Evolutionary conservation across 2,329 filamentous ascomycete genomes (phyloP), one percentile per base, ranked within the genome.

Genomic region (Aspergillus sp.): DNA sequence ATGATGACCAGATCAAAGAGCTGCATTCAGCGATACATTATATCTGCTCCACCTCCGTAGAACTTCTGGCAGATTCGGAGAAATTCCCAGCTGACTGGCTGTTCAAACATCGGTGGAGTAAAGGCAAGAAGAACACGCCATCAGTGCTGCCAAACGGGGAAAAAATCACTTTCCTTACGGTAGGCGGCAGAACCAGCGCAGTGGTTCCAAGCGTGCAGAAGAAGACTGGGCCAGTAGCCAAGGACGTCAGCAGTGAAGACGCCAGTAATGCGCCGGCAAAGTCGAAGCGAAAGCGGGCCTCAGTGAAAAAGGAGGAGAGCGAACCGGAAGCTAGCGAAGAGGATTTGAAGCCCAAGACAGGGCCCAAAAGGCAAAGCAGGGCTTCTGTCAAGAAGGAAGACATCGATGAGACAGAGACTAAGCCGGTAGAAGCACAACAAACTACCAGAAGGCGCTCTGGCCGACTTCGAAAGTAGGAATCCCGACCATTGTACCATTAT

Each of bases 131-230:
- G 72, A 85, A 84, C 30, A 82, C 86, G 1, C 77, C 83, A 0
- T 85, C 84, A 4, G 84, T 83, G 52, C 78, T 98, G 28, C 94
- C 94, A 0, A 96, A 87, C 65, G 95, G 95, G 0, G 89, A 92
- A 64, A 92, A 90, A 76, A 88, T 98, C 49, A 87, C 88, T 0
- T 95, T 94, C 71, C 78, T 98, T 52, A 97, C 90, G 0, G 94
- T 98, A 0, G 94, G 94, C 0, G 93, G 94, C 2, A 83, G 95
- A 49, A 98, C 95, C 3, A 97, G 91, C 70, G 96, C 93, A 51
- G 89, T 94, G 55, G 92, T 96, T 0, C 92, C 92, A 0, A 87
- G 83, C 12, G 79, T 95, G 28, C 95, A 98, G 79, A 96, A 92
- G 81, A 97, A 96, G 81, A 87, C 85, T 2, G 85, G 82, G 1